Conservation (phyloP, 164 flowering plant species). For the Platanus orientalis region DNA sequence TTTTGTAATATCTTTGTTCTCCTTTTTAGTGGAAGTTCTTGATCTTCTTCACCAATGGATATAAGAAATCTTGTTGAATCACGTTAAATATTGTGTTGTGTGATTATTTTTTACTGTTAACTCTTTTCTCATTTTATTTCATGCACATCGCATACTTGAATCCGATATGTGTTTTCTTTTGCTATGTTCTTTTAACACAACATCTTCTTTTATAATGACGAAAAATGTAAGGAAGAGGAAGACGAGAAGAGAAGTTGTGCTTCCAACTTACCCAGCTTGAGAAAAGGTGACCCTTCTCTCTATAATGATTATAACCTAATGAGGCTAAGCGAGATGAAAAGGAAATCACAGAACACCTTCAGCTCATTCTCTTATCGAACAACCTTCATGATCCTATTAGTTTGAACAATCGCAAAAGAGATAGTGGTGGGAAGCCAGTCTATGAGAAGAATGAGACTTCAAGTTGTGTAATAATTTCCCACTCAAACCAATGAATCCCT, state of each 20-base stretch:
- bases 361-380: conserved; percentile 18
- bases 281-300: conserved; percentile 23
- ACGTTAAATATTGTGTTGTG: too few species aligned
- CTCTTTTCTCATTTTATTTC: too few species aligned
- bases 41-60: too few species aligned
- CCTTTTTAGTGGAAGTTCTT: too few species aligned
- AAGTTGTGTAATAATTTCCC: conserved; percentile 69
- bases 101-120: too few species aligned
- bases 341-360: conserved; percentile 29
- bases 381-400: conserved; percentile 25
- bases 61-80: too few species aligned
- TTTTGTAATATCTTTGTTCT: too few species aligned
- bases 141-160: too few species aligned
- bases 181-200: too few species aligned
- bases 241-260: conserved; percentile 16
- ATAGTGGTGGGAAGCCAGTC: conserved; percentile 31
- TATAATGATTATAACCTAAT: conserved; percentile 33
- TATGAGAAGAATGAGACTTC: conserved; percentile 27
- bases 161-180: too few species aligned
- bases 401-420: conserved; percentile 25
- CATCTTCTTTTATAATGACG: conserved; percentile 25
- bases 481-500: conserved; percentile 58
- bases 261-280: conserved; percentile 10
- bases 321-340: conserved; percentile 27
- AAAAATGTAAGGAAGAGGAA: conserved; percentile 24